These are phyloP conservation scores for Ustilago hordei DNA, from an alignment of 1,284 basidiomycete genomes.

Conservation along the genomic window DNA sequence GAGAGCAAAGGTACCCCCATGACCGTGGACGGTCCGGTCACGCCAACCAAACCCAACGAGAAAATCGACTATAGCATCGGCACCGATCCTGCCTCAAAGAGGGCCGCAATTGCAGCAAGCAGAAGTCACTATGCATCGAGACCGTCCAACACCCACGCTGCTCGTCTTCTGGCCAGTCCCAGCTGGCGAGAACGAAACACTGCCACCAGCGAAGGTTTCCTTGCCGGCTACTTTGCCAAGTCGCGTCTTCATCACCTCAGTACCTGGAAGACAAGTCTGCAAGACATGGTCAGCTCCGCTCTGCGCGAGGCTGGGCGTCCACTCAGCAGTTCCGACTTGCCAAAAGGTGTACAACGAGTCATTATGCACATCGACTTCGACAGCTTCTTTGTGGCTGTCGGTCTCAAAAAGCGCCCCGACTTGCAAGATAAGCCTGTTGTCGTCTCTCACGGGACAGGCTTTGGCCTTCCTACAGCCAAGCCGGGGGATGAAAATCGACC, in stretches of 20 bases:
- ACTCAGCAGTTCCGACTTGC: constrained; percentile 73
- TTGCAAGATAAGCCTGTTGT: constrained; percentile 77
- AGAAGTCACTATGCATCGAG: constrained; percentile 44
- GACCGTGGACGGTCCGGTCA: constrained; percentile 1
- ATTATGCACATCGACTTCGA: constrained; percentile 77
- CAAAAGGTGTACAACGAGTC: constrained; percentile 68
- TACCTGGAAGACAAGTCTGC: constrained; percentile 91
- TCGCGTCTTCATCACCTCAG: constrained; percentile 91
- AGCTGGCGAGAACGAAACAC: constrained; percentile 87
- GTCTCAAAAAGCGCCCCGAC: constrained; percentile 58
- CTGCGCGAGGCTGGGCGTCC: constrained; percentile 77
- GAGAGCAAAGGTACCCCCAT: not conserved
- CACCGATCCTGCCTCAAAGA: constrained; percentile 44
- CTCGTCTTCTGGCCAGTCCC: constrained; percentile 54
- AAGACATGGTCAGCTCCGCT: constrained; percentile 77
- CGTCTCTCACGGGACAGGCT: constrained; percentile 83
- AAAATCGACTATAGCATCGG: constrained; percentile 40
- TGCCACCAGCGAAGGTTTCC: constrained; percentile 83
- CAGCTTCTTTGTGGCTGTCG: constrained; percentile 84
- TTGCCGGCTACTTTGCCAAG: constrained; percentile 89
- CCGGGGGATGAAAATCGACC: constrained; percentile 31
- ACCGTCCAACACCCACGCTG: constrained; percentile 57
- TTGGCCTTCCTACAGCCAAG: constrained; percentile 30
- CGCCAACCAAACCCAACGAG: constrained; percentile 24
- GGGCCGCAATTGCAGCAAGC: constrained; percentile 30